Evolutionary conservation across 176 grass and related monocot genomes (phyloP), one percentile per base, ranked within the genome.

Genomic region (Lolium rigidum): DNA sequence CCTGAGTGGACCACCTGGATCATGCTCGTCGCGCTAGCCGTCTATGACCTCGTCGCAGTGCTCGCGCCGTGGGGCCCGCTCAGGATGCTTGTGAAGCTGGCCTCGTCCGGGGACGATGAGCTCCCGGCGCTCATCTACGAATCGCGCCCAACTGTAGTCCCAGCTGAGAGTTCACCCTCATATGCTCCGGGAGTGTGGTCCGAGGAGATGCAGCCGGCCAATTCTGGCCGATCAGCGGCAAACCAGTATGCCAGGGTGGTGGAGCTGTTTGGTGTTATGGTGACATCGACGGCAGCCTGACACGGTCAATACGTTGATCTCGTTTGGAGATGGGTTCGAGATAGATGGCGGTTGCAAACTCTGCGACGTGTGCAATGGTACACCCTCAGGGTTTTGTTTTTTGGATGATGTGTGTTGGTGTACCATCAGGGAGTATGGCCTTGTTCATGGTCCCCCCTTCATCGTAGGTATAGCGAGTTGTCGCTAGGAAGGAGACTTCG

Each of bases 1-100:
- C 94, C 97, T 0, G 97, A 99, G 65, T 99, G 97, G 97, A 99
- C 97, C 25, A 99, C 96, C 41, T 98, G 96, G 96, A 85, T 87
- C 47, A 91, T 98, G 65, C 96, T 98, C 31, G 50, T 98, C 62
- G 97, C 97, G 20, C 97, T 99, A 69, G 92, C 94, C 3, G 11
- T 93, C 2, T 99, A 99, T 16, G 97, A 99, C 79, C 87, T 96
- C 22, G 94, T 92, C 46, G 97, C 97, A 8, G 97, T 99, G 67
- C 92, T 99, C 54, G 89, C 91, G 7, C 94, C 97, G 2, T 79
- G 90, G 37, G 97, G 97, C 0, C 97, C 97, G 15, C 89, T 99
- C 61, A 83, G 97, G 75, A 94, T 99, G 76, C 94, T 99, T 80
- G 97, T 99, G 25, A 92, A 99, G 76, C 82, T 99, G 2, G 92